A percentile compares a stretch with the other conserved stretches of the same genome.
phyloP scores from a whole-genome alignment of 441 rosid genomes.

The Brassica hybrid region DNA sequence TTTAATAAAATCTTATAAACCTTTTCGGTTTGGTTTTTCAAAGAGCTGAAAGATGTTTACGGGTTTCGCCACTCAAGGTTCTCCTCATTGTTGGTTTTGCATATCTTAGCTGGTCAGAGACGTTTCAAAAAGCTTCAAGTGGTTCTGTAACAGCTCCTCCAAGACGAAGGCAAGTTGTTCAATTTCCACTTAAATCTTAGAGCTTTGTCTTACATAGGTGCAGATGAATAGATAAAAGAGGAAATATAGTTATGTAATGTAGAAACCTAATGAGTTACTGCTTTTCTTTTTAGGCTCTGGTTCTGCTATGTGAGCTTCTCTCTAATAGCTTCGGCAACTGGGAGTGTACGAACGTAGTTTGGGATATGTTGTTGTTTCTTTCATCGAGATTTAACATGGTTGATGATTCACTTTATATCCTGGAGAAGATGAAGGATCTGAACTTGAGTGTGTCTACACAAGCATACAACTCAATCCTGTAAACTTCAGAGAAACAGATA shows the following conservation, averaged over 20 bases:
- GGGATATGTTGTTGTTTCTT: slow-evolving; percentile 76
- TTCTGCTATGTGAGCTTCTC: slow-evolving; percentile 66
- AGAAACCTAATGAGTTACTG: slow-evolving; percentile 43
- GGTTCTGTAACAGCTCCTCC: slow-evolving; percentile 53
- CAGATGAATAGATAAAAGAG: too few relatives aligned
- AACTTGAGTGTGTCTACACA: too few relatives aligned
- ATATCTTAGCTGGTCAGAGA: slow-evolving; percentile 55
- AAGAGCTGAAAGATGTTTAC: slow-evolving; percentile 54
- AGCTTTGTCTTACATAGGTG: neutral
- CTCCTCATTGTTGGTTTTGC: slow-evolving; percentile 58
- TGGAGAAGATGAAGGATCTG: slow-evolving; percentile 16
- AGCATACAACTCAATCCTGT: slow-evolving; percentile 47
- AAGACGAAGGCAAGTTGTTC: slow-evolving; percentile 57
- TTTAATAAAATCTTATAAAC: too few relatives aligned
- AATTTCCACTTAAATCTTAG: neutral
- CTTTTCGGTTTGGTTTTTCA: slow-evolving; percentile 53
- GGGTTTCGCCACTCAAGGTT: slow-evolving; percentile 61
- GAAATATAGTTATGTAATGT: neutral
- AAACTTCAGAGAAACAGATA: slow-evolving; percentile 63
- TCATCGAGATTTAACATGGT: slow-evolving; percentile 71
- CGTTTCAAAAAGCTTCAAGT: slow-evolving; percentile 56
- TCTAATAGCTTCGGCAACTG: slow-evolving; percentile 50
- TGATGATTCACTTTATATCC: slow-evolving; percentile 68
- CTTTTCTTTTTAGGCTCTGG: slow-evolving; percentile 63
- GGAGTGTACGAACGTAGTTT: slow-evolving; percentile 58